Evolutionary conservation across 2,329 filamentous ascomycete genomes (phyloP), one percentile per base, ranked within the genome.

Genomic region (Coniochaeta pulveracea): DNA sequence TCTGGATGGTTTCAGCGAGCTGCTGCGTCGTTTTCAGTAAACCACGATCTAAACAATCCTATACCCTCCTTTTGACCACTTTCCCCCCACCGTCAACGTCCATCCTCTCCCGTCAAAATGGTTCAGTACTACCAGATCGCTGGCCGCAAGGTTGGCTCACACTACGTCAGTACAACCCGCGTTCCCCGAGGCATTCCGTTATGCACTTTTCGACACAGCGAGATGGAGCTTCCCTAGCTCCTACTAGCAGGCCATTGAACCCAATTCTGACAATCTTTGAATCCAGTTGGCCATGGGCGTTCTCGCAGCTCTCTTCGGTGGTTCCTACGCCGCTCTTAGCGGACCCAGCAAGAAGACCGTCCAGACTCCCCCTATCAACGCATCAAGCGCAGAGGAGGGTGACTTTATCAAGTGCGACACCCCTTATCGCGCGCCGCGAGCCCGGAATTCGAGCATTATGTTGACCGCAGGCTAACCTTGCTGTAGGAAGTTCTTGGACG

Each of bases 341-440:
- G 64, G 70, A 39, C 53, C 61, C 51, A 62, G 61, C 55, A 62
- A 58, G 52, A 49, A 50, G 44, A 39, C 52, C 43, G 45, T 54
- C 31, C 59, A 63, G 38, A 53, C 65, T 32, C 72, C 72, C 41
- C 72, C 72, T 33, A 72, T 76, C 62, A 75, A 76, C 55, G 72
- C 72, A 39, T 65, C 68, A 34, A 72, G 63, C 58, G 62, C 69
- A 47, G 72, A 75, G 51, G 72, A 76, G 61, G 69, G 66, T 55
- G 69, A 75, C 52, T 76, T 76, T 57, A 74, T 76, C 63, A 72
- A 75, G 72, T 76, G 56, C 61, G 66, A 50, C 34, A 29, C 34
- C 37, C 35, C 34, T n/a, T n/a, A n/a, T n/a, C n/a, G n/a, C n/a
- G n/a, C n/a, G n/a, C n/a, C n/a, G 37, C 34, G n/a, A 33, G 14